Conservation (phyloP, 2,329 filamentous ascomycete species). For the Alternaria consortialis region DNA sequence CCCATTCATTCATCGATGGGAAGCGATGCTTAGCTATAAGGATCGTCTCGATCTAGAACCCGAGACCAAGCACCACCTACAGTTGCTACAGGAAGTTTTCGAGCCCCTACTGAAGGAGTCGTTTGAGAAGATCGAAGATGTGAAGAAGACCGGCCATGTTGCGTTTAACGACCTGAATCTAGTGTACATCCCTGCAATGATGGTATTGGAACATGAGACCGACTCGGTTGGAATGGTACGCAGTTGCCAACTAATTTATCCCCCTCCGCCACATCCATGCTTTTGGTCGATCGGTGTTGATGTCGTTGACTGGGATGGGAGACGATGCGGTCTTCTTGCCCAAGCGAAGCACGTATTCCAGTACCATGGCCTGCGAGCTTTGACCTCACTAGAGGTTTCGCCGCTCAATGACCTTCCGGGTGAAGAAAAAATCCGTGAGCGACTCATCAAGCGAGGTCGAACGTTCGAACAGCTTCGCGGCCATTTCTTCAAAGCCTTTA, state of each 20-base stretch:
- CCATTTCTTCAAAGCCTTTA: conserved; percentile 51
- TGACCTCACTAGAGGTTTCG: conserved; percentile 50
- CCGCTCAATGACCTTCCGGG: conserved; percentile 54
- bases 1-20: conserved; percentile 71
- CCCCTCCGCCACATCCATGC: neutral
- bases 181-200: conserved; percentile 43
- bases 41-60: conserved; percentile 6
- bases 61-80: conserved; percentile 32
- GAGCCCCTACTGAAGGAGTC: conserved; percentile 16
- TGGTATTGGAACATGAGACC: conserved; percentile 26
- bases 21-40: conserved; percentile 29
- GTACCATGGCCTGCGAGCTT: conserved; percentile 51
- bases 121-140: conserved; percentile 32
- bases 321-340: conserved; percentile 25
- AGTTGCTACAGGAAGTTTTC: conserved; percentile 46
- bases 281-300: conserved; percentile 13
- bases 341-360: conserved; percentile 21
- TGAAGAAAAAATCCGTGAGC: conserved; percentile 44
- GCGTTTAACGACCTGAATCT: conserved; percentile 40
- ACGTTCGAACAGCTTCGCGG: conserved; percentile 56
- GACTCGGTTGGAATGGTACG: conserved; percentile 17
- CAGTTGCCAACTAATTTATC: conserved; percentile 6
- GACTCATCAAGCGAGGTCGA: conserved; percentile 54
- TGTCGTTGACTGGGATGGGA: conserved; percentile 34
- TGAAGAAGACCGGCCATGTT: conserved; percentile 44